Base-by-base conservation (phyloP, 345 rosid species). In the Hypericum androsaemum region DNA sequence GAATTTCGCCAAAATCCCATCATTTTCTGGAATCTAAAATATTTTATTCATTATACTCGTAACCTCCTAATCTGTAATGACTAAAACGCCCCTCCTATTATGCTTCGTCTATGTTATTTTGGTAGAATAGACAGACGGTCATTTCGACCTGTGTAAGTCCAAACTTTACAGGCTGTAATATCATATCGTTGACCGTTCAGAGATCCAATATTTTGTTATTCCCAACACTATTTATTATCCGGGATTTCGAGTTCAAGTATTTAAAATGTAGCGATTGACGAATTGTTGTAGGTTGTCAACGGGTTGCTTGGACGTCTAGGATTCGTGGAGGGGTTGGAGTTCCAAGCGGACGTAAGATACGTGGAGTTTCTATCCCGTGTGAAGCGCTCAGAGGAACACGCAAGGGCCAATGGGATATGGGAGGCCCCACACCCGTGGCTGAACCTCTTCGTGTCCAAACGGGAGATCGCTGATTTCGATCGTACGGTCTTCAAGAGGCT, bases 371-470 rank as follows among this genome's bases (percentile, higher is more conserved):
- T 90, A 45, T 52, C 78, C 57, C 81, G 98, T 8, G 98, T 90
- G 48, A 83, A 78, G 54, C 77, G 49, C 0, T 69, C 39, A 7
- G 98, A 90, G 64, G 77, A 62, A 28, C 61, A 71, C 1, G 95
- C 95, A 0, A 79, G 62, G 58, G 77, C 74, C 42, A 74, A 35
- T 37, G 95, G 96, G 28, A 64, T 74, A 7, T 88, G 98, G 96
- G 94, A 84, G 38, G 62, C 80, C 10, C 89, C 98, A 3, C 98
- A 90, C 76, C 98, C 98, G 15, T 90, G 98, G 98, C 57, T 90
- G 64, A 90, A 90, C 63, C 61, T 90, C 52, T 79, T 87, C 49
- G 83, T 90, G 47, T 81, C 98, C 7, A 74, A 71, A 43, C 44
- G 58, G 0, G 76, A 80, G 60, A 83, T 90, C 7, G 79, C 48